Evolutionary conservation across 2,329 filamentous ascomycete genomes (phyloP).

Genomic region (Pseudocercospora pini-densiflorae): DNA sequence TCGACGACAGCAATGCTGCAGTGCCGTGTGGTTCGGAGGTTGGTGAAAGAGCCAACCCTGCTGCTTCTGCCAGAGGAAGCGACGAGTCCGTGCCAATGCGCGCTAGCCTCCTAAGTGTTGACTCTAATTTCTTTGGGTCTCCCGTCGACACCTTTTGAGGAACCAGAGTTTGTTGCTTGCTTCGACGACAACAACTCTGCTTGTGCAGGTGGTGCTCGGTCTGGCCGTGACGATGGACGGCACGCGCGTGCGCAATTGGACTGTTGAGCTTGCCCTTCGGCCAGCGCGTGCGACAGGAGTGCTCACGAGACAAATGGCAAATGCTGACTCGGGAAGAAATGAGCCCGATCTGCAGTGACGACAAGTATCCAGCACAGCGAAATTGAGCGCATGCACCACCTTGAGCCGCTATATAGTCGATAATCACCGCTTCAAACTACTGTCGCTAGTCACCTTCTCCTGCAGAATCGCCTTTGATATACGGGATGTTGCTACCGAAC

Average conservation of each 20-base stretch:
- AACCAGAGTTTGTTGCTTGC: background rate
- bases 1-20: conserved; percentile 4
- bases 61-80: background rate
- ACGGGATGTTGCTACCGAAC: conserved; percentile 9
- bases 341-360: conserved; percentile 9
- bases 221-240: background rate
- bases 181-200: background rate
- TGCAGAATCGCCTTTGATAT: background rate
- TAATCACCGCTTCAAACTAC: background rate
- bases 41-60: conserved; percentile 7
- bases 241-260: background rate
- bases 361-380: conserved; percentile 3
- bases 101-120: background rate
- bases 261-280: background rate
- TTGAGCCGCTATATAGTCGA: conserved; percentile 9
- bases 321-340: conserved; percentile 19
- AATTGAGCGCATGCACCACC: conserved; percentile 8
- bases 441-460: background rate
- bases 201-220: background rate
- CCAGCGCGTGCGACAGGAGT: conserved; percentile 15
- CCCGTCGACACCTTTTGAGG: no score
- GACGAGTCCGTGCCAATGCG: background rate
- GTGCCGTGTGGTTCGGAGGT: conserved; percentile 1
- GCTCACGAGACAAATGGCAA: conserved; percentile 8
- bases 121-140: background rate